Base-by-base conservation (phyloP, 2,329 filamentous ascomycete species). In the Penicillium sp. region DNA sequence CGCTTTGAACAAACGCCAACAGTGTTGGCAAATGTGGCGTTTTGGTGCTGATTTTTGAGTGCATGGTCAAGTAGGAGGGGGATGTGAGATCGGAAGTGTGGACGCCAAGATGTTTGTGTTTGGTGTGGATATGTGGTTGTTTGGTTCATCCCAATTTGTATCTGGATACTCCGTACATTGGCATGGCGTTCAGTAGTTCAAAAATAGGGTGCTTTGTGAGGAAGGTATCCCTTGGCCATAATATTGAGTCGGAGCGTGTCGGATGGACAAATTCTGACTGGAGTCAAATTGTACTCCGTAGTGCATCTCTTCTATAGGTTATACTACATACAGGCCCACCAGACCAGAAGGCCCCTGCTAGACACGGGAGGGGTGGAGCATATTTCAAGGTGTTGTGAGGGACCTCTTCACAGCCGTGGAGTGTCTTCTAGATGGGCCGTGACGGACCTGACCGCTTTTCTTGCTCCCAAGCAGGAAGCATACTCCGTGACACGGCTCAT, bases 281-380 rank as follows among this genome's bases (percentile, higher is more conserved):
- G 22, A 26, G 53, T 58, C 54, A 41, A 37, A 19, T 41, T 37
- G 42, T 41, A 56, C 11, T n/a, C n/a, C n/a, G n/a, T n/a, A 12
- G 56, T 56, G 38, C 54, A 60, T 59, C 55, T 53, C 41, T 25
- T 12, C 19, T 43, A 17, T 41, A 30, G 49, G 49, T n/a, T 51
- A 12, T 31, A 22, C 22, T 28, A 4, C 9, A 22, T 43, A 45
- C 49, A 45, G 41, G 33, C 36, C 50, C 37, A 41, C 37, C 17
- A n/a, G n/a, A 12, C 8, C 14, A 31, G 14, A 25, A 22, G 59
- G 58, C 38, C 60, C 50, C 55, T 54, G 58, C 55, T 61, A 50
- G 47, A 57, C 60, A 60, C 60, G 58, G 60, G 56, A 61, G 33
- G 43, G 48, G 58, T 55, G 60, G 53, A 50, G 55, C 17, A 38